Conservation (phyloP, 768 basidiomycete genomes). For the Leccinum variicolor region DNA sequence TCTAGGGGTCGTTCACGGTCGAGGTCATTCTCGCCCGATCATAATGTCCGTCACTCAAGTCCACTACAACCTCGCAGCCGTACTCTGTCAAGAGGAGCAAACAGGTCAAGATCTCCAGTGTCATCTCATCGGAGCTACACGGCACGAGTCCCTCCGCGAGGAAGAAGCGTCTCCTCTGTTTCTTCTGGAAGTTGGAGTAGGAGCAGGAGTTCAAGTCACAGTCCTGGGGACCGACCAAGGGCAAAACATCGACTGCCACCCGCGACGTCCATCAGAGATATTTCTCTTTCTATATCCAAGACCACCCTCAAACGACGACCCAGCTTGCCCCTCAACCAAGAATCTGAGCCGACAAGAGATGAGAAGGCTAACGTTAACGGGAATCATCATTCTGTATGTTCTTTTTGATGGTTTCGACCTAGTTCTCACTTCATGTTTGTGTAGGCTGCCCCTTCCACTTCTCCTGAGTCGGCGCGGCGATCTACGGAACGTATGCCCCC, state of each 20-base stretch:
- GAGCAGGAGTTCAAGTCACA: slow-evolving; percentile 50
- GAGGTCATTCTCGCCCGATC: slow-evolving; percentile 54
- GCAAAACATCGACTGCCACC: slow-evolving; percentile 64
- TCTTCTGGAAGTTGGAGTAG: slow-evolving; percentile 57
- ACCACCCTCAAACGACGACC: slow-evolving; percentile 22
- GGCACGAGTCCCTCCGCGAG: slow-evolving; percentile 32
- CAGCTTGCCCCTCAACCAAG: slow-evolving; percentile 19
- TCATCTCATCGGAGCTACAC: slow-evolving; percentile 41
- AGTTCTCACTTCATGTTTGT: slow-evolving; percentile 9
- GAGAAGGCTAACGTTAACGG: slow-evolving; percentile 39
- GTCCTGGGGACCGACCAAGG: slow-evolving; percentile 49
- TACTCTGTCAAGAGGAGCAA: slow-evolving; percentile 46
- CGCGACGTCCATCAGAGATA: slow-evolving; percentile 37
- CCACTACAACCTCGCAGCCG: slow-evolving; percentile 44
- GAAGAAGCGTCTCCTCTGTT: slow-evolving; percentile 49
- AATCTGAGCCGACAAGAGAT: slow-evolving; percentile 29
- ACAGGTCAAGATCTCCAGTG: slow-evolving; percentile 38
- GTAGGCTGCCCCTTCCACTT: slow-evolving; percentile 18
- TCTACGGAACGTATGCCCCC: slow-evolving; percentile 35
- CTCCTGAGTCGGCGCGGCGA: slow-evolving; percentile 20
- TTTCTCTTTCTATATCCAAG: slow-evolving; percentile 32
- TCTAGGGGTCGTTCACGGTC: slow-evolving; percentile 66
- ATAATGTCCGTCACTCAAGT: slow-evolving; percentile 54
- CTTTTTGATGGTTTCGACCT: background rate
- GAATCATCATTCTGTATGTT: slow-evolving; percentile 31